These are phyloP conservation scores for Pseudopithomyces maydicus DNA, from an alignment of 2,329 filamentous ascomycete genomes.

Conservation along the genomic window DNA sequence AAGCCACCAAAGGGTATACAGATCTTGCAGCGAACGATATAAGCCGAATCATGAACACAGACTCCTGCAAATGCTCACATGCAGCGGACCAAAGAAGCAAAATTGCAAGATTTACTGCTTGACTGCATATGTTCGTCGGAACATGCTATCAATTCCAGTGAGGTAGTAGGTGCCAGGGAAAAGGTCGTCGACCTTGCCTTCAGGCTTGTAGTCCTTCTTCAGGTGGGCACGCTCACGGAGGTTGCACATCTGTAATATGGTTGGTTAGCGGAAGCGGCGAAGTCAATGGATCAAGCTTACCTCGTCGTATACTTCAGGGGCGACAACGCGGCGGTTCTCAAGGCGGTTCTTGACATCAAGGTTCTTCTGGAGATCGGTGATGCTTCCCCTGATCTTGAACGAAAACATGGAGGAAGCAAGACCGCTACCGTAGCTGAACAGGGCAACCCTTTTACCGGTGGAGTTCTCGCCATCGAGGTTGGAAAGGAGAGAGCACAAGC, in stretches of 20 bases:
- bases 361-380: slow-evolving; percentile 53
- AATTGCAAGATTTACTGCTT: slow-evolving; percentile 47
- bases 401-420: slow-evolving; percentile 58
- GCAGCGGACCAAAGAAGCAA: slow-evolving; percentile 32
- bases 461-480: slow-evolving; percentile 52
- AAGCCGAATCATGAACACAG: slow-evolving; percentile 32
- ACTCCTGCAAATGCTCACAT: slow-evolving; percentile 45
- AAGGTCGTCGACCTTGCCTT: slow-evolving; percentile 50
- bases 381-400: slow-evolving; percentile 53
- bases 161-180: slow-evolving; percentile 58
- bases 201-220: slow-evolving; percentile 55
- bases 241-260: slow-evolving; percentile 53
- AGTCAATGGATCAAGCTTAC: slow-evolving; percentile 31
- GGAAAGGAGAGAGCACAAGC: slow-evolving; percentile 53
- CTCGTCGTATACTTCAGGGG: slow-evolving; percentile 56
- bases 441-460: slow-evolving; percentile 56
- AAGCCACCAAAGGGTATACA: slow-evolving; percentile 11
- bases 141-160: slow-evolving; percentile 56
- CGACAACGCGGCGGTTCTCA: slow-evolving; percentile 51
- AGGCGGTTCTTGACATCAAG: slow-evolving; percentile 54
- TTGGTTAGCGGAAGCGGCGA: slow-evolving; percentile 34
- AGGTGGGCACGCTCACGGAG: slow-evolving; percentile 57
- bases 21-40: slow-evolving; percentile 23
- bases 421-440: slow-evolving; percentile 60
- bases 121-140: slow-evolving; percentile 55